Evolutionary conservation across 352 stramenopile species (phyloP).

Genomic region (Phytophthora pluvialis): DNA sequence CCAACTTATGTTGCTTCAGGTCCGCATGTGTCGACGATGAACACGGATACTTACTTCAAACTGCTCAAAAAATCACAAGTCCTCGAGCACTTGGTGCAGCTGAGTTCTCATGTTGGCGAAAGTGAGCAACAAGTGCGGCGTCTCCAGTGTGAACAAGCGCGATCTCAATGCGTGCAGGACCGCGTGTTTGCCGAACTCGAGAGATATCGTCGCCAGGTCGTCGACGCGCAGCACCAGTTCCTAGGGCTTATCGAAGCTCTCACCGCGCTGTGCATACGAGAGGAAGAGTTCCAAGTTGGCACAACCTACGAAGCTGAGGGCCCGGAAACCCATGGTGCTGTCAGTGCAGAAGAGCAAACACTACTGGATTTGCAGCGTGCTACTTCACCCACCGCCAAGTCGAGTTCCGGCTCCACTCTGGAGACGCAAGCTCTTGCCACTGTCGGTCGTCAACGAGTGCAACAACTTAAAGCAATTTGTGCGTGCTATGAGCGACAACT

Average conservation of each 20-base stretch:
- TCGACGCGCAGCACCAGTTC: slow-evolving; percentile 58
- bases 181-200: slow-evolving; percentile 62
- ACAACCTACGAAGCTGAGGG: slow-evolving; percentile 9
- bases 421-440: slow-evolving; percentile 51
- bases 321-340: slow-evolving; percentile 9
- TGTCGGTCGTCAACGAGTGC: slow-evolving; percentile 48
- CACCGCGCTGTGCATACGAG: slow-evolving; percentile 47
- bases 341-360: slow-evolving; percentile 52
- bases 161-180: slow-evolving; percentile 56
- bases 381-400: slow-evolving; percentile 19
- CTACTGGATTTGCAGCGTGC: slow-evolving; percentile 52
- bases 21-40: slow-evolving; percentile 40
- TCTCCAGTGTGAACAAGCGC: slow-evolving; percentile 54
- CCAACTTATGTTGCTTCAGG: slow-evolving; percentile 9
- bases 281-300: slow-evolving; percentile 41
- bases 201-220: slow-evolving; percentile 53
- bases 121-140: slow-evolving; percentile 52
- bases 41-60: slow-evolving; percentile 64
- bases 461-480: slow-evolving; percentile 52
- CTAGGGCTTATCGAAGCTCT: slow-evolving; percentile 58
- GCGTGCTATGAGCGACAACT: slow-evolving; percentile 59
- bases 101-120: slow-evolving; percentile 47
- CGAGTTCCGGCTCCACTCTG: slow-evolving; percentile 17
- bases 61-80: slow-evolving; percentile 76
- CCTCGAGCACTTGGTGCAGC: slow-evolving; percentile 54